phyloP scores from a whole-genome alignment of 208 protist genomes.

The Borovskyia barvae region DNA sequence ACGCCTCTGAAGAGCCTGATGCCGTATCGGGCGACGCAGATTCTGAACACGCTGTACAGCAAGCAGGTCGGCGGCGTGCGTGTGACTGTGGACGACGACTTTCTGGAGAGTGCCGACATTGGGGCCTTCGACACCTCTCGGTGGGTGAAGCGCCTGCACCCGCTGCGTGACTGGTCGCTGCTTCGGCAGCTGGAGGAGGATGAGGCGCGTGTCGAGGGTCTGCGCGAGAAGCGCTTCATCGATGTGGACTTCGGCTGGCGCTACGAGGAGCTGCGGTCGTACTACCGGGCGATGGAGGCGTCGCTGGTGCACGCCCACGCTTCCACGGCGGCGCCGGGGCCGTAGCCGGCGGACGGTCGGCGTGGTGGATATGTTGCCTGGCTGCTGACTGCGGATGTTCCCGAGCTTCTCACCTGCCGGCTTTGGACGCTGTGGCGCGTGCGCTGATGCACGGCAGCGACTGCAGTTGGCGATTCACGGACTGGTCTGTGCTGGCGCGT shows the following conservation, averaged over 20 bases:
- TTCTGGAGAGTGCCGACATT: constrained; percentile 71
- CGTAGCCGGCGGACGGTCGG: too few relatives aligned
- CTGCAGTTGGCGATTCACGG: too few relatives aligned
- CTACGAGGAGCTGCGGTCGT: constrained; percentile 62
- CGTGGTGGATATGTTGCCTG: too few relatives aligned
- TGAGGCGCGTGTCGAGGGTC: constrained; percentile 66
- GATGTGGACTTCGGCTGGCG: constrained; percentile 84
- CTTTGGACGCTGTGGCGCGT: too few relatives aligned
- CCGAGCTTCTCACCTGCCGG: too few relatives aligned
- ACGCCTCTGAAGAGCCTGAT: constrained; percentile 73
- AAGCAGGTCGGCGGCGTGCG: constrained; percentile 82
- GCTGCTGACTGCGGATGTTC: too few relatives aligned
- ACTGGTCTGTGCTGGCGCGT: too few relatives aligned
- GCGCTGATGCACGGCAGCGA: too few relatives aligned
- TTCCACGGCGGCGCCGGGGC: neutral
- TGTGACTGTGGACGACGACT: constrained; percentile 76
- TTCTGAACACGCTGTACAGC: constrained; percentile 85
- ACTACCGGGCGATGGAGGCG: constrained; percentile 69
- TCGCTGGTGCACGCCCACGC: constrained; percentile 24
- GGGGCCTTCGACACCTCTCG: constrained; percentile 82
- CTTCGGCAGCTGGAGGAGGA: constrained; percentile 83
- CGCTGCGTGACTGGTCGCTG: constrained; percentile 83
- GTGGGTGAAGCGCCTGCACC: constrained; percentile 83
- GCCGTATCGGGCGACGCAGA: constrained; percentile 79
- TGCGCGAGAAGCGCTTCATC: constrained; percentile 72